Base-by-base conservation (phyloP, 2,329 filamentous ascomycete genomes). In the Cryphonectria radicalis region DNA sequence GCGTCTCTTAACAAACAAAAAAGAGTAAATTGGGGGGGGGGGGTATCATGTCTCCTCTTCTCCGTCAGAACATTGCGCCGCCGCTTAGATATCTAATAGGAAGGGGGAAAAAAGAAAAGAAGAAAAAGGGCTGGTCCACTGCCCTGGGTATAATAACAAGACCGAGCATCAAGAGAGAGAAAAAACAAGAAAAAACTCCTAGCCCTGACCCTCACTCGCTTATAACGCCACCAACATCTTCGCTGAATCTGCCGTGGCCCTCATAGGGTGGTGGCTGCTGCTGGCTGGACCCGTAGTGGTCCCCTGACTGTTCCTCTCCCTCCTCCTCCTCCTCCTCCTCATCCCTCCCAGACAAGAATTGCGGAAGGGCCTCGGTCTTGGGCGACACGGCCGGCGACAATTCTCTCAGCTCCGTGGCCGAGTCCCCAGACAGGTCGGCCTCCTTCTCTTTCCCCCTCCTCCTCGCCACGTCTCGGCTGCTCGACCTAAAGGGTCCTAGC, bases 371-470 rank as follows among this genome's bases (percentile, higher is more conserved):
- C 25, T 67, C 67, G 19, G 68, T 67, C 17, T 66, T 63, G 10
- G 71, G 69, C 7, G 71, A 73, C 4, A 71, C 13, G 25, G 71
- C 66, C 13, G 71, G 71, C 11, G 66, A 69, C 8, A 71, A 1
- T 0, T 66, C 63, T 63, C 85, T 81, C 42, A 87, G 76, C 73
- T 87, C 84, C 6, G 83, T 86, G 17, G 79, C 82, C 7, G 71
- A 66, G 19, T 63, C 70, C 13, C 42, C 32, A 14, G 69, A 71
- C 19, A 8, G 46, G 13, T 59, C 57, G 17, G 46, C 64, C 32
- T 68, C 67, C n/a, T 66, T 63, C 6, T 67, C 68, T 35, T 42
- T 63, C 17, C 53, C 37, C 2, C 55, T n/a, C 13, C 37, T 11
- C 40, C 14, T 32, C 25, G 19, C 68, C 25, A 8, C 14, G 5